Conservation (phyloP, 495 filamentous ascomycete species). For the Penicillium egyptiacum region DNA sequence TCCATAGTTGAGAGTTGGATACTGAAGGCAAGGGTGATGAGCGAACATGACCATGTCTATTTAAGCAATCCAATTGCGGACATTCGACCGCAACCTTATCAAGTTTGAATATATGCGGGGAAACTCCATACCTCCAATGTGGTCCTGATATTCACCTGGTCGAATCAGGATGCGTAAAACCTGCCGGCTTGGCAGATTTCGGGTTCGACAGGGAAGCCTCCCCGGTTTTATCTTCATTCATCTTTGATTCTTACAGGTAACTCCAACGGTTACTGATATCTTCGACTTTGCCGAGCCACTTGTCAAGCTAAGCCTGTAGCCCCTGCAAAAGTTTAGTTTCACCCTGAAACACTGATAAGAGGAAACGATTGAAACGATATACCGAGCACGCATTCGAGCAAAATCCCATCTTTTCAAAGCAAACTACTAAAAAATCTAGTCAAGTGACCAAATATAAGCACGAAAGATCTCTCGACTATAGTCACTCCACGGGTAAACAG, state of each 20-base stretch:
- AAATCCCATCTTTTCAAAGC: neutral
- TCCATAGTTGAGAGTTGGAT: constrained; percentile 11
- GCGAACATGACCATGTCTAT: neutral
- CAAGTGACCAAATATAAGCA: constrained; percentile 11
- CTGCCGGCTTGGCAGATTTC: constrained; percentile 22
- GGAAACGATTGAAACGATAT: neutral
- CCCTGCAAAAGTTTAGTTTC: too few relatives aligned
- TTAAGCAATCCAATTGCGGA: neutral
- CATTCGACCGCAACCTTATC: constrained; percentile 12
- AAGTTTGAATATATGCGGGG: constrained; percentile 4
- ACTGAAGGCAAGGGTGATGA: neutral
- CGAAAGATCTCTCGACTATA: constrained; percentile 12
- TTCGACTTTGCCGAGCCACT: too few relatives aligned
- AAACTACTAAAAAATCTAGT: neutral
- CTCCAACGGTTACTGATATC: too few relatives aligned
- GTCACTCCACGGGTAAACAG: constrained; percentile 5
- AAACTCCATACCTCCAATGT: neutral
- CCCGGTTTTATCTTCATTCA: too few relatives aligned
- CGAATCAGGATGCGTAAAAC: constrained; percentile 22
- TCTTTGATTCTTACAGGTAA: neutral
- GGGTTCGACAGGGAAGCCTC: too few relatives aligned
- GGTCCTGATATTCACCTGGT: constrained; percentile 8
- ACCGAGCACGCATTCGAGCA: neutral
- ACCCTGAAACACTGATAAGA: too few relatives aligned
- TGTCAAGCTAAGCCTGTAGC: too few relatives aligned